These are phyloP conservation scores for Nigrospora osmanthi DNA, from an alignment of 2,329 filamentous ascomycete genomes.

Conservation along the genomic window DNA sequence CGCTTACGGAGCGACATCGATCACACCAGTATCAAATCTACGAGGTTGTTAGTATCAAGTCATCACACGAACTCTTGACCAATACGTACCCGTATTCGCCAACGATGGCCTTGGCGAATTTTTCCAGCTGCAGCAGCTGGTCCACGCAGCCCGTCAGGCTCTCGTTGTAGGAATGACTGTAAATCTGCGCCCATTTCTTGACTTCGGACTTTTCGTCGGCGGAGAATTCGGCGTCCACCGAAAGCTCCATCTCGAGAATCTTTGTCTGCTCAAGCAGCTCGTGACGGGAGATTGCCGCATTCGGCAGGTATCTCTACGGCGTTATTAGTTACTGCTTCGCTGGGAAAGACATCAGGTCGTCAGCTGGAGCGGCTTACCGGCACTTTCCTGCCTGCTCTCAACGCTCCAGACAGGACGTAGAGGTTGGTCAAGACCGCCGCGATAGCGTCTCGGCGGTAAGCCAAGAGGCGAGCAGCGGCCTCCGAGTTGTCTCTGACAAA, in stretches of 20 bases:
- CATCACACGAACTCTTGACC: not conserved
- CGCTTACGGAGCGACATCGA: no score
- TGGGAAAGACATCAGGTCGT: conserved; percentile 1
- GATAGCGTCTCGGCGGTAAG: conserved; percentile 46
- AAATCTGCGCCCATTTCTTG: conserved; percentile 48
- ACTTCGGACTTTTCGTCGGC: conserved; percentile 22
- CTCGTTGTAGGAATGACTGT: conserved; percentile 46
- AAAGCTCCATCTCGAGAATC: conserved; percentile 33
- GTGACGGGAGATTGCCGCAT: conserved; percentile 43
- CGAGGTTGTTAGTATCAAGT: not conserved
- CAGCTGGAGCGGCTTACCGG: conserved; percentile 26
- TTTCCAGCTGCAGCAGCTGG: conserved; percentile 45
- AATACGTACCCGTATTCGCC: conserved; percentile 41
- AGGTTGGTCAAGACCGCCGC: conserved; percentile 50
- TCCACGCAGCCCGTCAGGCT: conserved; percentile 46
- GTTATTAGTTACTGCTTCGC: not conserved
- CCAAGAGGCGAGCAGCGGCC: conserved; percentile 39
- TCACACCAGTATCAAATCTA: no score
- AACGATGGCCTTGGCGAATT: conserved; percentile 49
- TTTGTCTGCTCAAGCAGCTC: conserved; percentile 42
- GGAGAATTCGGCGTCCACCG: conserved; percentile 14
- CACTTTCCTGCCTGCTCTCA: conserved; percentile 40
- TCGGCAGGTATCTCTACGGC: conserved; percentile 43
- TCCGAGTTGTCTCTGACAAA: conserved; percentile 41
- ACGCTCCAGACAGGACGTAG: conserved; percentile 48